Evolutionary conservation across 305 asterid genomes (phyloP), one percentile per base, ranked within the genome.

Genomic region (Fraxinus nigra): DNA sequence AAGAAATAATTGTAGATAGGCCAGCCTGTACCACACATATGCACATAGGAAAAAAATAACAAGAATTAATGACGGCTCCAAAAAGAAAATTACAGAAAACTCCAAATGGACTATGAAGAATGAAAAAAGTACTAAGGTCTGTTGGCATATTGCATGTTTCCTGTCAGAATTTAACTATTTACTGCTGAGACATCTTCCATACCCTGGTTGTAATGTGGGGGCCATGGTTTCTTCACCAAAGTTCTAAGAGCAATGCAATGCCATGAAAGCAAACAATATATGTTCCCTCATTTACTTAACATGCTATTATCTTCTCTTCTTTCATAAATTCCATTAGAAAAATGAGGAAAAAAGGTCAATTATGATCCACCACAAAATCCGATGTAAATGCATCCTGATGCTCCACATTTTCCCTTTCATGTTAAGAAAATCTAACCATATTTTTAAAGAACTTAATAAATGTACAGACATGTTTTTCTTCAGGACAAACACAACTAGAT

Each of bases 351-450:
- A 28, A 24, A 67, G 8, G 35, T 11, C 37, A 28, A 67, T 67
- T 67, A 9, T 63, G 72, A 22, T 67, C 8, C 74, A 67, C 18
- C 74, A 67, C 37, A 67, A 67, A 65, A 67, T 28, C 18, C 18
- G 16, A 65, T 26, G 16, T 65, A 65, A 4, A 67, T 28, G 18
- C 13, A 13, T 67, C 74, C 74, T 26, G 20, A 80, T 70, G 13
- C 82, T 20, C n/a, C 33, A 22, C 69, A 79, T 65, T 79, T 69
- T 69, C 54, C 63, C 74, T 59, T 80, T 73, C 76, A 72, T 37
- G 22, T 16, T 22, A 56, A 46, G 33, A 73, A 54, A 35, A 16
- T 24, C 63, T 18, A 35, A 43, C 18, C 30, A 54, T 73, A 37
- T 72, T 54, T n/a, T 54, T 24, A 54, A 54, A 54, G 24, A 54